These are phyloP conservation scores for Lantana camara DNA, from an alignment of 257 asterid species.

Conservation along the genomic window DNA sequence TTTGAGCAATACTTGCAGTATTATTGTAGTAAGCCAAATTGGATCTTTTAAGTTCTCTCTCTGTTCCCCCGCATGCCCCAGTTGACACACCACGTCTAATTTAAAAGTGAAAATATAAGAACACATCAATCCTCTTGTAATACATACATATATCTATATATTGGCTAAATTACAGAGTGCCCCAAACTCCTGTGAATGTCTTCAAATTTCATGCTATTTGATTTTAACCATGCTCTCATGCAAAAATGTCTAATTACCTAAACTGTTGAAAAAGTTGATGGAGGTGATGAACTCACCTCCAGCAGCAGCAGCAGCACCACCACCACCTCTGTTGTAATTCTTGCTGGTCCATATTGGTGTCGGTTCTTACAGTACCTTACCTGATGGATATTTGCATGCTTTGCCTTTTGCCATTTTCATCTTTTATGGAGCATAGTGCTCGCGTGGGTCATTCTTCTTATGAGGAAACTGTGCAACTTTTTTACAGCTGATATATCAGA, in stretches of 20 bases:
- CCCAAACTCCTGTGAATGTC: background rate
- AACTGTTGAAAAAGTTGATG: background rate
- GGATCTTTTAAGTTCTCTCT: background rate
- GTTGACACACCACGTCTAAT: background rate
- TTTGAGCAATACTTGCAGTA: background rate
- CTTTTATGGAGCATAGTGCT: background rate
- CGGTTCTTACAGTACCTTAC: background rate
- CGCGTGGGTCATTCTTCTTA: background rate
- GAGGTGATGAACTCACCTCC: background rate
- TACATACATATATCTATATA: background rate
- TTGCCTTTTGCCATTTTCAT: background rate
- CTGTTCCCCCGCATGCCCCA: background rate
- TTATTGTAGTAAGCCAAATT: background rate
- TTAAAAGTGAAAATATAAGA: too few relatives aligned
- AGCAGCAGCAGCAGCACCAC: too few relatives aligned
- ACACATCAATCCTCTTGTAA: background rate
- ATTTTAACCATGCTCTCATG: conserved; percentile 9
- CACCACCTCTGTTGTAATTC: conserved; percentile 5
- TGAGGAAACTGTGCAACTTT: conserved; percentile 13
- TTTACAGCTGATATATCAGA: conserved; percentile 64
- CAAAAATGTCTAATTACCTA: background rate
- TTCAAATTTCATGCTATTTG: background rate
- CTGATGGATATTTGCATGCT: background rate
- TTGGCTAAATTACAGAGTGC: background rate
- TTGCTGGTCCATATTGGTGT: conserved; percentile 16